These are phyloP conservation scores for Limnomonas spitsbergensis DNA, from an alignment of 139 green algal species.

Conservation along the genomic window DNA sequence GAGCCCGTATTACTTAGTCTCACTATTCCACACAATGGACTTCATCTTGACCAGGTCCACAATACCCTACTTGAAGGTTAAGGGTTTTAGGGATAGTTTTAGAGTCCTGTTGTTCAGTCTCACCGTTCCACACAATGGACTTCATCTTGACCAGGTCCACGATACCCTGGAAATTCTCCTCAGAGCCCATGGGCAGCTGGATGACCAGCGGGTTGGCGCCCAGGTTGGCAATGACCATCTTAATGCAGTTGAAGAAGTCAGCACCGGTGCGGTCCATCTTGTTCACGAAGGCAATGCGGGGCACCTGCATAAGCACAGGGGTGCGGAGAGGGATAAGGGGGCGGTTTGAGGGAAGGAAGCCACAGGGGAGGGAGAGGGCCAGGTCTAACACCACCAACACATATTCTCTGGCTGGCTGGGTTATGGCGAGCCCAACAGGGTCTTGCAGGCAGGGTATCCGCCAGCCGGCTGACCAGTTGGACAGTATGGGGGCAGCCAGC, in stretches of 20 bases:
- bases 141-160: slow-evolving; percentile 98
- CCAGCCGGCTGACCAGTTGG: no score
- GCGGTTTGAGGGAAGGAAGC: not conserved
- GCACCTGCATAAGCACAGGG: slow-evolving; percentile 41
- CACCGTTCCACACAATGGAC: slow-evolving; percentile 21
- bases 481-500: no score
- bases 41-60: slow-evolving; percentile 98
- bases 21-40: slow-evolving; percentile 21
- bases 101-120: no score
- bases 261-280: slow-evolving; percentile 99
- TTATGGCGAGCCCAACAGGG: no score
- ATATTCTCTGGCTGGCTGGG: no score
- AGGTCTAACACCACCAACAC: not conserved
- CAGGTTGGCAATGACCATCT: slow-evolving; percentile 87
- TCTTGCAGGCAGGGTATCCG: no score
- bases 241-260: slow-evolving; percentile 89
- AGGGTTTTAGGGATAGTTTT: no score
- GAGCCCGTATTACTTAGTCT: no score
- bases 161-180: slow-evolving; percentile 91
- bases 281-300: slow-evolving; percentile 98
- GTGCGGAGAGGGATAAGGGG: not conserved
- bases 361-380: not conserved
- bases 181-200: slow-evolving; percentile 90
- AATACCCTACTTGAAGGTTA: no score
- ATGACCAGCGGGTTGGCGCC: slow-evolving; percentile 70